Conservation (phyloP, 2,329 filamentous ascomycete genomes). For the Fusarium luffae region DNA sequence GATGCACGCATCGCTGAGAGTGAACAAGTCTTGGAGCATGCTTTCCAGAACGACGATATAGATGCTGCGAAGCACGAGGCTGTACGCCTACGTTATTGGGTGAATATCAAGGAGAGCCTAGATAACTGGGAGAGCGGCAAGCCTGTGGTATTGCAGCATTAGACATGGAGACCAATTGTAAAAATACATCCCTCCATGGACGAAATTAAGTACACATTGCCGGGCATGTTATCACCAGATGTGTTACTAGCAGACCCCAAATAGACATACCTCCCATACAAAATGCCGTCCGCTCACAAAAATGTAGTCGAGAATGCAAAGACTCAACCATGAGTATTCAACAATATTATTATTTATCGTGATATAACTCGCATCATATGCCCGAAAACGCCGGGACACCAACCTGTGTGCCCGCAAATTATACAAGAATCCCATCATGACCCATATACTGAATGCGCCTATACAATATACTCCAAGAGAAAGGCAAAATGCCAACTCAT, state of each 20-base stretch:
- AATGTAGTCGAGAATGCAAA: background rate
- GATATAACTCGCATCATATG: constrained; percentile 25
- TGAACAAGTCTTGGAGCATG: constrained; percentile 69
- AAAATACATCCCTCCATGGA: background rate
- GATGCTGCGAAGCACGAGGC: constrained; percentile 76
- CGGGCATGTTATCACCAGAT: too few relatives aligned
- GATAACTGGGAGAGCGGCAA: constrained; percentile 86
- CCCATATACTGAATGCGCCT: constrained; percentile 19
- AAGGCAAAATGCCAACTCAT: constrained; percentile 39
- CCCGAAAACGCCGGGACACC: constrained; percentile 30
- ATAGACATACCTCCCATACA: background rate
- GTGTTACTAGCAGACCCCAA: too few relatives aligned
- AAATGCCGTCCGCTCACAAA: background rate
- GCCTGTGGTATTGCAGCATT: constrained; percentile 65
- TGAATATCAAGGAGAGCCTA: constrained; percentile 84
- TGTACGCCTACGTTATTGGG: constrained; percentile 87
- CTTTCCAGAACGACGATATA: constrained; percentile 75
- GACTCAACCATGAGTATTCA: constrained; percentile 10
- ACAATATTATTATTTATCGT: constrained; percentile 26
- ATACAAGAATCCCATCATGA: constrained; percentile 22
- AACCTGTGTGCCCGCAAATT: constrained; percentile 17
- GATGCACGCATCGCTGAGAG: constrained; percentile 72
- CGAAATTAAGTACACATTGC: too few relatives aligned
- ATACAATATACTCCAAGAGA: constrained; percentile 17
- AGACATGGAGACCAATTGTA: background rate